Base-by-base conservation (phyloP, 1,284 basidiomycete species). In the Heterobasidion occidentale region DNA sequence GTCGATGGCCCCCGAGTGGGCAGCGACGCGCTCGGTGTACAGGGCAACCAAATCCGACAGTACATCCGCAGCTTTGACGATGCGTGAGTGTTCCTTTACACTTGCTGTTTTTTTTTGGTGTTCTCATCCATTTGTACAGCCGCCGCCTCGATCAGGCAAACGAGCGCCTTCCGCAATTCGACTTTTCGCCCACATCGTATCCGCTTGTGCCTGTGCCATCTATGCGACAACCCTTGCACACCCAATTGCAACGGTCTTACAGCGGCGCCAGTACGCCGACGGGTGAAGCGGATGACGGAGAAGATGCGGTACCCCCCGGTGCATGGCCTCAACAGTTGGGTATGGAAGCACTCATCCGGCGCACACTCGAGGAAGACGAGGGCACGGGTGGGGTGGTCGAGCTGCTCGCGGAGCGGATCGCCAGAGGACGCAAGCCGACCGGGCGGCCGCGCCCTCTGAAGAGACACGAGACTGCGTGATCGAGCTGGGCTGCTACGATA, bases 91-190 rank as follows among this genome's bases (percentile, higher is more conserved):
- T 55, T 35, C 52, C 27, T 53, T 36, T 36, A 55, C 17, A 20
- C 54, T 11, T 34, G 20, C 14, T 7, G 9, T 9, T 34, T 51
- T 36, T 11, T 14, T 38, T 38, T 3, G 17, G 15, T 51, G 50
- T 38, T 17, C 2, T 4, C 11, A 11, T 48, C 9, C 1, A 35
- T n/a, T 14, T 56, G 35, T 44, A 48, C 63, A 91, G 89, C 36
- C 92, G 94, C 61, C 90, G 90, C 64, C 89, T 88, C 38, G 96
- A 99, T 74, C 79, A 94, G 58, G 84, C 88, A 65, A 99, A 99
- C 76, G 96, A 99, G 72, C 88, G 92, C 57, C 74, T 98, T 53
- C 96, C 96, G 9, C 70, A 72, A 61, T 82, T 82, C 68, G 72
- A 77, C 62, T 71, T 71, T 36, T 70, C 65, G 56, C 64, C 65